A percentile compares a stretch with the other conserved stretches of the same genome.
These are phyloP conservation scores for Sporothrix brunneoviolacea DNA, from an alignment of 2,329 filamentous ascomycete genomes.

Conservation along the genomic window DNA sequence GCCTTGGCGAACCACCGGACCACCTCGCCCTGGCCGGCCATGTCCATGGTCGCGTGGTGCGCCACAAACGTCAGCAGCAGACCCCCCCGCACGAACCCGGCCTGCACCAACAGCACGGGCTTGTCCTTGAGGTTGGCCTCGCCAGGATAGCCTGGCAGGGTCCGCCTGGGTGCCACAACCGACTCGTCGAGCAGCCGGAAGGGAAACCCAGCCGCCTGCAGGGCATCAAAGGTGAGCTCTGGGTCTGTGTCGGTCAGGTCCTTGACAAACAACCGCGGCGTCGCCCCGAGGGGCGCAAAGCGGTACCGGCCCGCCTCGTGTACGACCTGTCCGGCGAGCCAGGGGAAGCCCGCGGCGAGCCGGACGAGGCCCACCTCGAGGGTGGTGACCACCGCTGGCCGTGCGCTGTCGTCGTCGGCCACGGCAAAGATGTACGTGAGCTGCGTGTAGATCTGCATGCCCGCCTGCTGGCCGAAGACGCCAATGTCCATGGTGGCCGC, in stretches of 20 bases:
- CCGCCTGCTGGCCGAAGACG: constrained; percentile 34
- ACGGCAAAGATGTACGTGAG: constrained; percentile 32
- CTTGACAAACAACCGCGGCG: no score
- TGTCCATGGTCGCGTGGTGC: constrained; percentile 20
- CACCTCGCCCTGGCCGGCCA: constrained; percentile 19
- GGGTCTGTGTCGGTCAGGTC: no score
- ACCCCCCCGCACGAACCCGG: constrained; percentile 18
- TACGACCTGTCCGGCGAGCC: no score
- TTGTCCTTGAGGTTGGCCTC: constrained; percentile 31
- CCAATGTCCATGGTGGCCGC: constrained; percentile 7
- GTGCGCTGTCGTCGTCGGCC: no score
- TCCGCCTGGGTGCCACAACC: constrained; percentile 6
- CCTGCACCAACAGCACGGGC: constrained; percentile 35
- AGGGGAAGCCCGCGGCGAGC: no score
- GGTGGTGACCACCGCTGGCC: no score
- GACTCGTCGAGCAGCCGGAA: no score
- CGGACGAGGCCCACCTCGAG: no score
- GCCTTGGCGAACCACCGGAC: constrained; percentile 40
- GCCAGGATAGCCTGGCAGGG: constrained; percentile 27
- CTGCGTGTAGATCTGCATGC: constrained; percentile 38
- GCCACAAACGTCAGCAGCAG: constrained; percentile 18
- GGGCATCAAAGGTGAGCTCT: no score
- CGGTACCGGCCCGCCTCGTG: no score
- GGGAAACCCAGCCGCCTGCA: no score
- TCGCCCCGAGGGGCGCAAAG: no score